phyloP scores from a whole-genome alignment of 2,329 filamentous ascomycete genomes.

The Nemania sp. region DNA sequence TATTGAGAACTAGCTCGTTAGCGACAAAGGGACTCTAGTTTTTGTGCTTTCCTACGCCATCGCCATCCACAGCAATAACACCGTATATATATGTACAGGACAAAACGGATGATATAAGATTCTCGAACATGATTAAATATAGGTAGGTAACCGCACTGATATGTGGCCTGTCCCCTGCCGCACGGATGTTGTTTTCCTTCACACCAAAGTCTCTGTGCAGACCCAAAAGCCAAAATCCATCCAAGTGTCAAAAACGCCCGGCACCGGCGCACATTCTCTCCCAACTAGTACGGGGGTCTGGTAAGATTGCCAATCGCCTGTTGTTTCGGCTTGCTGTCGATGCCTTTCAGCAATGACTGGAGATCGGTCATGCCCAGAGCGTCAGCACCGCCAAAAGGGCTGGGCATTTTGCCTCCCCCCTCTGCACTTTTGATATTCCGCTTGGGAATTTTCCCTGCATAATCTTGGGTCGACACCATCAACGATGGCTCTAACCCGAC shows the following conservation, averaged over 20 bases:
- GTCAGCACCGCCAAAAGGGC: constrained; percentile 28
- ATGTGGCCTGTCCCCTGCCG: neutral
- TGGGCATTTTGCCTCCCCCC: constrained; percentile 35
- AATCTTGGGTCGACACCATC: constrained; percentile 43
- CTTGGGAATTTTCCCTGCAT: constrained; percentile 37
- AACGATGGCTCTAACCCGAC: constrained; percentile 29
- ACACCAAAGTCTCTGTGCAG: too few species aligned
- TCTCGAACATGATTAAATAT: constrained; percentile 18
- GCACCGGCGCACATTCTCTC: neutral
- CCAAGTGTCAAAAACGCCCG: neutral
- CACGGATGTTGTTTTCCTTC: constrained; percentile 4
- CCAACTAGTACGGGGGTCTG: constrained; percentile 38
- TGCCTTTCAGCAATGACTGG: constrained; percentile 41
- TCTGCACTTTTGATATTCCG: constrained; percentile 37
- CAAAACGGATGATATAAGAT: too few species aligned
- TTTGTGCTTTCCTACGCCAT: too few species aligned
- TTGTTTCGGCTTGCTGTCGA: constrained; percentile 40
- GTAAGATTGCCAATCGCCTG: constrained; percentile 40
- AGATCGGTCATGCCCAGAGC: constrained; percentile 35
- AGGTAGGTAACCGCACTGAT: constrained; percentile 1
- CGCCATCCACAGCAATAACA: too few species aligned
- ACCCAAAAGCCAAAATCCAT: constrained; percentile 1
- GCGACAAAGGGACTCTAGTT: too few species aligned
- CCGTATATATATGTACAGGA: too few species aligned
- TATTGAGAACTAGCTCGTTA: too few species aligned